phyloP scores from a whole-genome alignment of 306 rosid species.

The Cucumis melo region DNA sequence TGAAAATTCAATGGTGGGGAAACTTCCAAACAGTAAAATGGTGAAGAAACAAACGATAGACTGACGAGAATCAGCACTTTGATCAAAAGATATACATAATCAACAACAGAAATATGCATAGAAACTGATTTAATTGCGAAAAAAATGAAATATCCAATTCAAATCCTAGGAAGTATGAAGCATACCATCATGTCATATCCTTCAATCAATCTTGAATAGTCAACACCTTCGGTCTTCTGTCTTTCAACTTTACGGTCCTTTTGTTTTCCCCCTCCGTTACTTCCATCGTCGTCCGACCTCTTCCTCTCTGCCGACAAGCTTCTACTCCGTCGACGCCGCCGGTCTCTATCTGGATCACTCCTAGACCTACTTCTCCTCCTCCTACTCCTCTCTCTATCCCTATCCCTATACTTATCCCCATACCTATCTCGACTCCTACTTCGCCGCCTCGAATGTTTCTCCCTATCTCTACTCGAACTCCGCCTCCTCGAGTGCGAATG shows the following conservation, averaged over 20 bases:
- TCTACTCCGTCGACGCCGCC: conserved; percentile 15
- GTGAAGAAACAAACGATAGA: background rate
- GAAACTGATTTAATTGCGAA: background rate
- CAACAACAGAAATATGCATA: background rate
- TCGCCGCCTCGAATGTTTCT: conserved; percentile 25
- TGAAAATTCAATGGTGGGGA: background rate
- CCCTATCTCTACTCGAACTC: conserved; percentile 21
- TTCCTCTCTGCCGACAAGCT: conserved; percentile 23
- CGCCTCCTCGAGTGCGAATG: conserved; percentile 17
- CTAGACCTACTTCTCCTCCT: conserved; percentile 21
- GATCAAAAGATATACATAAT: background rate
- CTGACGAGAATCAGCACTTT: background rate
- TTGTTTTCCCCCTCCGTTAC: conserved; percentile 9
- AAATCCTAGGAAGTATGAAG: background rate
- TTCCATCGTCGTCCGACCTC: conserved; percentile 17
- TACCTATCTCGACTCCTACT: conserved; percentile 44
- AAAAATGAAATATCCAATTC: background rate
- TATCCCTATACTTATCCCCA: conserved; percentile 14
- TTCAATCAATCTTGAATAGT: conserved; percentile 39
- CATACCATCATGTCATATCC: conserved; percentile 71
- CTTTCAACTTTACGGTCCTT: conserved; percentile 16
- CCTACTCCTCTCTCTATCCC: conserved; percentile 13
- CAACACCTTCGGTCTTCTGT: conserved; percentile 31
- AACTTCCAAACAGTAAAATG: background rate
- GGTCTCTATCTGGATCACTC: conserved; percentile 25